Conservation (phyloP, 768 basidiomycete species). For the Filobasidium wieringae region DNA sequence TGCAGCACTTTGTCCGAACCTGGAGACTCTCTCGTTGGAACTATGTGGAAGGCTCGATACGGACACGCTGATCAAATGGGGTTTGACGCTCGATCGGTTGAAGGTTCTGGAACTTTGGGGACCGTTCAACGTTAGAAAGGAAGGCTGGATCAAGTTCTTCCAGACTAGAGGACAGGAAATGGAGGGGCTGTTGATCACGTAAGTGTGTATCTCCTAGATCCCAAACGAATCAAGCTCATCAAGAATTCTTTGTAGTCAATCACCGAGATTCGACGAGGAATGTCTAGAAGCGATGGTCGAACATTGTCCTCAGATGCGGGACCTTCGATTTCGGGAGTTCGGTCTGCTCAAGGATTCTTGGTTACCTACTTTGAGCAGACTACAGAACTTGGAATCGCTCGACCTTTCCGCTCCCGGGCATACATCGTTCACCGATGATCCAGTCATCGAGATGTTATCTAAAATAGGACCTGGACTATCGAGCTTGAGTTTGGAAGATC, state of each 20-base stretch:
- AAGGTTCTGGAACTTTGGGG: conserved; percentile 67
- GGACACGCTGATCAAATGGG: conserved; percentile 43
- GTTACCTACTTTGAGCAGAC: conserved; percentile 45
- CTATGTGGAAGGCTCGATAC: conserved; percentile 70
- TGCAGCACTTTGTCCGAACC: conserved; percentile 68
- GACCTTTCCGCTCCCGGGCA: conserved; percentile 50
- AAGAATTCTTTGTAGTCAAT: conserved; percentile 42
- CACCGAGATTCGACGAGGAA: conserved; percentile 67
- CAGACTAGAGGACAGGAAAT: conserved; percentile 50
- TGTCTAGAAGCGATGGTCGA: conserved; percentile 53
- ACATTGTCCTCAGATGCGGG: conserved; percentile 49
- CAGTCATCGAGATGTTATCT: conserved; percentile 49
- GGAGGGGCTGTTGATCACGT: conserved; percentile 59
- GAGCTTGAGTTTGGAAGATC: conserved; percentile 60
- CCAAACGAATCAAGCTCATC: neutral
- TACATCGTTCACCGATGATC: conserved; percentile 47
- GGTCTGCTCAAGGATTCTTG: conserved; percentile 59
- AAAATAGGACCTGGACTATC: conserved; percentile 49
- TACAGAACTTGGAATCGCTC: conserved; percentile 48
- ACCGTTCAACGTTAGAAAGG: conserved; percentile 54
- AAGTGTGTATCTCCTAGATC: neutral
- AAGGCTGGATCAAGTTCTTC: conserved; percentile 68
- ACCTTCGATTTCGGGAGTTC: conserved; percentile 67
- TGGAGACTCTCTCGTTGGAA: conserved; percentile 66
- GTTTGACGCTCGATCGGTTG: conserved; percentile 53